These are phyloP conservation scores for Colletotrichum agaves DNA, from an alignment of 2,329 filamentous ascomycete species.

Conservation along the genomic window DNA sequence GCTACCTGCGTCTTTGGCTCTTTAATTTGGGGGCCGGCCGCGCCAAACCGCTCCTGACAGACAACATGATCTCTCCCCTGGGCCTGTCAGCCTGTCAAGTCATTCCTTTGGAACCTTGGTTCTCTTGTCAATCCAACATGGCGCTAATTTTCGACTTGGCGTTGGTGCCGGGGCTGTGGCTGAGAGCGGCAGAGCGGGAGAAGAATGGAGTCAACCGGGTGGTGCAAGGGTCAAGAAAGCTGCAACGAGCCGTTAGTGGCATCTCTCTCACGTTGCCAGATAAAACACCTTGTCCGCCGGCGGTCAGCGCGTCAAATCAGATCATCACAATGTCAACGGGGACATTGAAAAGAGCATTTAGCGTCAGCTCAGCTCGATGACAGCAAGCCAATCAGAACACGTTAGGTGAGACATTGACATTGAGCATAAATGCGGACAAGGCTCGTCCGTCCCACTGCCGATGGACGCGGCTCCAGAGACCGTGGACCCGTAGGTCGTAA, in stretches of 20 bases:
- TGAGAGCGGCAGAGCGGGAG: constrained; percentile 9
- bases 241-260: constrained; percentile 6
- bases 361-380: constrained; percentile 15
- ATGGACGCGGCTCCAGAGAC: not conserved
- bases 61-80: not conserved
- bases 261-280: not conserved
- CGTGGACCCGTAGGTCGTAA: not conserved
- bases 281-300: constrained; percentile 2
- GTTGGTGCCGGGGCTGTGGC: constrained; percentile 5
- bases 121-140: constrained; percentile 11
- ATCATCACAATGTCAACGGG: constrained; percentile 16
- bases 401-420: not conserved
- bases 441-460: constrained; percentile 24
- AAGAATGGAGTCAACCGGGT: not conserved
- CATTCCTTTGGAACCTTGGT: constrained; percentile 7
- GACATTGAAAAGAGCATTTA: constrained; percentile 32
- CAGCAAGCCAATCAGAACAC: constrained; percentile 13
- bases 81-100: constrained; percentile 7
- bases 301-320: constrained; percentile 21
- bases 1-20: constrained; percentile 21
- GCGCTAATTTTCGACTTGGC: constrained; percentile 4
- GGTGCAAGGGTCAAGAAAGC: not conserved
- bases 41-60: not conserved
- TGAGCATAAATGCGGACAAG: constrained; percentile 10
- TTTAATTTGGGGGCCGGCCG: constrained; percentile 18